Percentiles rank a stretch among this genome's conserved stretches.
These are phyloP conservation scores for Colletotrichum sp. DNA, from an alignment of 2,329 filamentous ascomycete species.

Conservation along the genomic window DNA sequence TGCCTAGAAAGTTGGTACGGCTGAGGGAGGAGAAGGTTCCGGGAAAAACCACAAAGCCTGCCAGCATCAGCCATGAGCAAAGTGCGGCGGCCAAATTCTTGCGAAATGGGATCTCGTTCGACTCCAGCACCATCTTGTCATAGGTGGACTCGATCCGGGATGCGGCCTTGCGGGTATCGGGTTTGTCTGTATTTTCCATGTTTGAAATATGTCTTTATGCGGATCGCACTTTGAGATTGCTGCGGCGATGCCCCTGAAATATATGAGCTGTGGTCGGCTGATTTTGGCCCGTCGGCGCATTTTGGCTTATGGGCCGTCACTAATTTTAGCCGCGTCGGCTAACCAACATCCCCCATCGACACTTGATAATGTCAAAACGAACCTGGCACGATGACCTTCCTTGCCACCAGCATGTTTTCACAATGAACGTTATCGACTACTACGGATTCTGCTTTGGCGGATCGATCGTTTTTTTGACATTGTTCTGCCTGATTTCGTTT, in stretches of 20 bases:
- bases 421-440: neutral
- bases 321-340: neutral
- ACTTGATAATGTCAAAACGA: neutral
- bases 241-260: neutral
- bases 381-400: neutral
- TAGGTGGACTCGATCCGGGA: neutral
- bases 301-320: neutral
- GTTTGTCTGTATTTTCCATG: neutral
- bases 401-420: neutral
- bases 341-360: neutral
- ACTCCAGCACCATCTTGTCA: neutral
- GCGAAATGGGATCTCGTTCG: neutral
- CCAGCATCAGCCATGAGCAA: conserved; percentile 50
- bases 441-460: neutral
- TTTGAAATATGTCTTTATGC: neutral
- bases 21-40: conserved; percentile 48
- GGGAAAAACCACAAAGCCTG: conserved; percentile 57
- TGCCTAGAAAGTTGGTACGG: neutral
- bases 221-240: neutral
- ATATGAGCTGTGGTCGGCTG: neutral
- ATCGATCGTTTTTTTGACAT: neutral
- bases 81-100: neutral
- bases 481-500: neutral
- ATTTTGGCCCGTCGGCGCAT: neutral
- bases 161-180: neutral